Conservation (phyloP, 805 yeast species). For the Kazachstania viticola region DNA sequence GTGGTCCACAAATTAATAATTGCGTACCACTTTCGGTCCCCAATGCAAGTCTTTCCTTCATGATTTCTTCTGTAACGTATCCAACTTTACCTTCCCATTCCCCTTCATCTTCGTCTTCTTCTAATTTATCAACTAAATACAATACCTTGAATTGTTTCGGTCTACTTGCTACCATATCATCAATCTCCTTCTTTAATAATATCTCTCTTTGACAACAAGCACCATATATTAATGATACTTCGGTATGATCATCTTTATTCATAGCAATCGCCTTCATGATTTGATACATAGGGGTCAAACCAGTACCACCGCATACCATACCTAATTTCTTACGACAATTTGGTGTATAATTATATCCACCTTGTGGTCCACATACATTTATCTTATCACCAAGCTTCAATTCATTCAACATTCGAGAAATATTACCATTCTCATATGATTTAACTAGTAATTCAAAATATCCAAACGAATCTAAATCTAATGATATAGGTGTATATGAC, state of each 20-base stretch:
- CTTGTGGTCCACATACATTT: conserved; percentile 82
- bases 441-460: conserved; percentile 78
- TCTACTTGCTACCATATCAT: conserved; percentile 44
- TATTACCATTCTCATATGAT: conserved; percentile 75
- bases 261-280: conserved; percentile 69
- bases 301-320: conserved; percentile 97
- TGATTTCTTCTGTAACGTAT: conserved; percentile 54
- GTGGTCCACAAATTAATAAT: conserved; percentile 86
- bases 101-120: conserved; percentile 54
- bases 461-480: conserved; percentile 63
- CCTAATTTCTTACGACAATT: conserved; percentile 63
- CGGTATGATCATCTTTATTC: conserved; percentile 70
- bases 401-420: conserved; percentile 61
- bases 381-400: conserved; percentile 70
- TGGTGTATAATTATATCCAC: conserved; percentile 72
- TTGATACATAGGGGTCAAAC: conserved; percentile 93
- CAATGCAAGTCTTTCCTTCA: conserved; percentile 46
- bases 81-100: conserved; percentile 77
- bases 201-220: conserved; percentile 73
- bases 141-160: conserved; percentile 52
- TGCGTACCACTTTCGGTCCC: conserved; percentile 37
- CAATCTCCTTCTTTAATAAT: conserved; percentile 69
- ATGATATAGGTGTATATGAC: conserved; percentile 83
- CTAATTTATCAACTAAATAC: conserved; percentile 34
- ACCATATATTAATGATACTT: conserved; percentile 67